A percentile compares a stretch with the other conserved stretches of the same genome.
Evolutionary conservation across 192 early-diverging fungal genomes (phyloP).

Genomic region (Paraglomus occultum): DNA sequence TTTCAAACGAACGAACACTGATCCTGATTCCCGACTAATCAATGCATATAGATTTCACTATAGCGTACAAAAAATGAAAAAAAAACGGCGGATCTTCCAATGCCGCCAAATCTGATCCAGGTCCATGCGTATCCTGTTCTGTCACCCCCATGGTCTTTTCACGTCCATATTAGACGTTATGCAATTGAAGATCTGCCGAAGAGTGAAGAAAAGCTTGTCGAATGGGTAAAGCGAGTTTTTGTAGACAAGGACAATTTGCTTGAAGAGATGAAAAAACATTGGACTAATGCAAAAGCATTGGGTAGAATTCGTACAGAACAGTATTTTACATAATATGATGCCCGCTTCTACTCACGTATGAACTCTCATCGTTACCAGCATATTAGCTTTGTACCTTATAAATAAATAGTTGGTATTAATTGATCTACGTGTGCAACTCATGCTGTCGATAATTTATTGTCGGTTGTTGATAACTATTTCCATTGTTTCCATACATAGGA

Average conservation of each 20-base stretch:
- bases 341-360: too few species aligned
- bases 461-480: too few species aligned
- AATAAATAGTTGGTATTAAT: too few species aligned
- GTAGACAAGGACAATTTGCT: slow-evolving; percentile 86
- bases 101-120: slow-evolving; percentile 52
- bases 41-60: slow-evolving; percentile 45
- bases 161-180: slow-evolving; percentile 77
- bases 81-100: slow-evolving; percentile 39
- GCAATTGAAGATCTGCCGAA: slow-evolving; percentile 65
- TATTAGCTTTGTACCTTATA: too few species aligned
- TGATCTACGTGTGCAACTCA: too few species aligned
- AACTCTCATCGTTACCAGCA: too few species aligned
- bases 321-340: slow-evolving; percentile 19
- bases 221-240: slow-evolving; percentile 77
- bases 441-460: too few species aligned
- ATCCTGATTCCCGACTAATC: not conserved
- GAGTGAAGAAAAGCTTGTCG: slow-evolving; percentile 65
- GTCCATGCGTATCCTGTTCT: slow-evolving; percentile 40
- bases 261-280: slow-evolving; percentile 52
- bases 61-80: slow-evolving; percentile 36
- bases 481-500: too few species aligned
- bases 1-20: not conserved
- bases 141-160: slow-evolving; percentile 62
- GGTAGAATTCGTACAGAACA: slow-evolving; percentile 23
- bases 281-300: slow-evolving; percentile 45